Conservation (phyloP, 345 rosid genomes). For the Lepidium aucheri region DNA sequence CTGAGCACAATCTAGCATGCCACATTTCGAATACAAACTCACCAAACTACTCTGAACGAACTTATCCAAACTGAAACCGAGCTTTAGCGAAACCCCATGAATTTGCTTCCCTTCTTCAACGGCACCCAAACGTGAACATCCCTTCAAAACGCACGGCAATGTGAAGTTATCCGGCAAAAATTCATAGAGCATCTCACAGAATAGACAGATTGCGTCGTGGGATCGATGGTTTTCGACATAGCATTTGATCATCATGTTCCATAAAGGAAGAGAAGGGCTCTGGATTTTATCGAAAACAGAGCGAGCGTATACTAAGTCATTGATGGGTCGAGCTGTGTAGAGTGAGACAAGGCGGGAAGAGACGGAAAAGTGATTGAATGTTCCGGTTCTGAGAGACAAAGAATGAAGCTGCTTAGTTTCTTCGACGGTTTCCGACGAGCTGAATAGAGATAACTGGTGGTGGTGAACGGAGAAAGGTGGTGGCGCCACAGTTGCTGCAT, state of each 20-base stretch:
- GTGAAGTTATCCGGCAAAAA: slow-evolving; percentile 42
- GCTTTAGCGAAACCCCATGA: slow-evolving; percentile 46
- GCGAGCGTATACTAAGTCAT: slow-evolving; percentile 36
- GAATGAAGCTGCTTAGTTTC: slow-evolving; percentile 44
- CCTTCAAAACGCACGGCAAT: slow-evolving; percentile 46
- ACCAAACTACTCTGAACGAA: slow-evolving; percentile 52
- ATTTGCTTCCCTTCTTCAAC: slow-evolving; percentile 49
- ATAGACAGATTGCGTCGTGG: slow-evolving; percentile 35
- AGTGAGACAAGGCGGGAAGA: slow-evolving; percentile 41
- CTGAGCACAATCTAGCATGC: slow-evolving; percentile 29
- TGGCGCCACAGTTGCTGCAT: slow-evolving; percentile 10
- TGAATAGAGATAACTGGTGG: slow-evolving; percentile 27
- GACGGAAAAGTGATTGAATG: slow-evolving; percentile 28
- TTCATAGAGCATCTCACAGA: slow-evolving; percentile 21
- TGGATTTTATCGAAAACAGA: slow-evolving; percentile 35
- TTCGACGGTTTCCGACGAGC: slow-evolving; percentile 18
- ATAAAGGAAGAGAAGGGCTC: slow-evolving; percentile 28
- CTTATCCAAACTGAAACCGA: slow-evolving; percentile 40
- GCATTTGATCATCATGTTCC: slow-evolving; percentile 41
- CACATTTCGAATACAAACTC: slow-evolving; percentile 41
- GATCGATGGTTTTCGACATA: slow-evolving; percentile 37
- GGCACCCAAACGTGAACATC: slow-evolving; percentile 37
- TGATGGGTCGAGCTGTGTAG: slow-evolving; percentile 29
- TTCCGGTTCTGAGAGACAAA: slow-evolving; percentile 35
- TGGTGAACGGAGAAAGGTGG: neutral